Base-by-base conservation (phyloP, 2,329 filamentous ascomycete genomes). In the Fusarium xyrophilum region DNA sequence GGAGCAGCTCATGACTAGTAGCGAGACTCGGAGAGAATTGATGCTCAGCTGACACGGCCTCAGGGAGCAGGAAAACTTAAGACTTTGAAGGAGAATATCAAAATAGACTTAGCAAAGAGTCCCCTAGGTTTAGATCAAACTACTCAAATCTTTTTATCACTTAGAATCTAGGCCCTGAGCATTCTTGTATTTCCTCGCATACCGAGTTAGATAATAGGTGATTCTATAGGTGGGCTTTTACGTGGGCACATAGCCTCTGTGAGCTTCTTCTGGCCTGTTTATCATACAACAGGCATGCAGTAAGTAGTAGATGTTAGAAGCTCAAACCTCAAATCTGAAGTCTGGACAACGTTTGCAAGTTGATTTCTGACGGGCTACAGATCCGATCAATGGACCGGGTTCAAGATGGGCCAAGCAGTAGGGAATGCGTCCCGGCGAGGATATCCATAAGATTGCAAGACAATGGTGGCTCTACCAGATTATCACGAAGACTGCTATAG, bases 201-300 rank as follows among this genome's bases (percentile, higher is more conserved):
- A 8, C 7, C 32, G 32, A 33, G 32, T 15, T 27, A 44, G 11
- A 28, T 21, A 7, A 10, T 13, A 19, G 3, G n/a, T 21, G 35
- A 21, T 28, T 28, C 36, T 13, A 7, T 14, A 38, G 21, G n/a
- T 17, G 3, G 27, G 11, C 17, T 13, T 11, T 23, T 32, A 23
- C 12, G 17, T 19, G 32, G 12, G 12, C 10, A 56, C 15, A 36
- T n/a, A 30, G 6, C 6, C 28, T 27, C 14, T 6, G 11, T 2
- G 14, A 51, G n/a, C 4, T 8, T 14, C 17, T 30, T 14, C 19
- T 11, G 39, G 46, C 61, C 82, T 21, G 85, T 85, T 73, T 38
- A 59, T 53, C 4, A 33, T 15, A 17, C n/a, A 30, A 33, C 12
- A 36, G 53, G 36, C 8, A 46, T 43, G 28, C 15, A 40, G 35